Base-by-base conservation (phyloP, 2,329 filamentous ascomycete genomes). In the Cucurbitaria berberidis region DNA sequence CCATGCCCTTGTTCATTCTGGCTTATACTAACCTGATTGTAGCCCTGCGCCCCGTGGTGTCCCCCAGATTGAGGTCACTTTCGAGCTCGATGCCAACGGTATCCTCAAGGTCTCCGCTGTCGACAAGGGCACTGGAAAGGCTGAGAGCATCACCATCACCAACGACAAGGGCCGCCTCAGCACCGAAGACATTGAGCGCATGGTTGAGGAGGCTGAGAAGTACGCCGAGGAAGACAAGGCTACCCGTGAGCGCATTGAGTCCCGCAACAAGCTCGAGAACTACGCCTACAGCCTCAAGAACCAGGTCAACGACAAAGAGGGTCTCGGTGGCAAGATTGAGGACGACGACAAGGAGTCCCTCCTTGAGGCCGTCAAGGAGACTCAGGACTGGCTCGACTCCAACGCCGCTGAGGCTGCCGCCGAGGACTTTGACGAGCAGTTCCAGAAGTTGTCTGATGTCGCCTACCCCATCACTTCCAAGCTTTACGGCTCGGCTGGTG, bases 141-240 rank as follows among this genome's bases (percentile, higher is more conserved):
- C 86, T 60, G 92, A 99, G 84, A 92, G 89, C 61, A 98, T 99
- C 78, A 98, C 95, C 69, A 99, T 99, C 77, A 98, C 90, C 82
- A 98, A 99, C 82, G 95, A 99, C 82, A 98, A 98, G 88, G 95
- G 95, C 67, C 93, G 95, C 77, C 89, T 99, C 46, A 92, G 89
- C 70, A 89, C 89, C 73, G 95, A 99, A 68, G 95, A 99, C 80
- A 99, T 99, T 69, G 93, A 98, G 79, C 95, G 95, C 79, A 99
- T 99, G 95, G 92, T 99, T 62, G 88, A 89, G 67, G 95, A 99
- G 81, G 95, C 95, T 57, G 95, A 98, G 87, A 91, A 97, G 82
- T 98, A 93, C 77, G 95, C 95, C 74, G 95, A 99, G 79, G 95
- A 98, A 82, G 95, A 99, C 84, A 98, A 98, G 87, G 93, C 93